phyloP scores from a whole-genome alignment of 2,329 filamentous ascomycete species.

The Scedosporium dehoogii region DNA sequence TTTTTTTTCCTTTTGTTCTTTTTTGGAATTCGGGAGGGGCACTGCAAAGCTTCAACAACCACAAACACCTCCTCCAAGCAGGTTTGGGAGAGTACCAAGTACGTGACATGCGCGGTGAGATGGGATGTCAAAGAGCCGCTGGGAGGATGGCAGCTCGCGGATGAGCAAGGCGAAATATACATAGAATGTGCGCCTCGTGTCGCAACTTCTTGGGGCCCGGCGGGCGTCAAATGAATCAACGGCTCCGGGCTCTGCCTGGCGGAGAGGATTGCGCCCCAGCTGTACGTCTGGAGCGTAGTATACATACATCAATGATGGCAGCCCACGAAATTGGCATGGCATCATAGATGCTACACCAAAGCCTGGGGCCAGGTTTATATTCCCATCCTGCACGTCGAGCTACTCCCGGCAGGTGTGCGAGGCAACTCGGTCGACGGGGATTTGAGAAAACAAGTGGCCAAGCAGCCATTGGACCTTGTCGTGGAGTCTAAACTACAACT shows the following conservation, averaged over 20 bases:
- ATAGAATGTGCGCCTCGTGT: neutral
- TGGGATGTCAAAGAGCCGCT: neutral
- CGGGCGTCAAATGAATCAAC: constrained; percentile 1
- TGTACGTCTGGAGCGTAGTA: neutral
- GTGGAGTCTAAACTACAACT: no score
- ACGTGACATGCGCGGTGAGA: neutral
- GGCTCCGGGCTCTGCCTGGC: neutral
- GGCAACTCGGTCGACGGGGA: no score
- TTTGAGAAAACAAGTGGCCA: no score
- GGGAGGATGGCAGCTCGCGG: neutral
- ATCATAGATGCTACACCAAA: neutral
- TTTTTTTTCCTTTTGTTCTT: neutral
- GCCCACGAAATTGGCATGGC: neutral
- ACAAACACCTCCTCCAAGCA: neutral
- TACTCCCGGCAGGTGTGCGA: no score
- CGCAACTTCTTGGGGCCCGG: neutral
- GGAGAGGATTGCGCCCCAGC: neutral
- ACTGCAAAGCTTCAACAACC: neutral
- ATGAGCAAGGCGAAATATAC: neutral
- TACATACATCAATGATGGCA: neutral
- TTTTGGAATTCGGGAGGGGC: neutral
- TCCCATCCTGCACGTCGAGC: no score
- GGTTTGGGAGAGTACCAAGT: neutral
- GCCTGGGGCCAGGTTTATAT: neutral
- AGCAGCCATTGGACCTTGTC: no score